phyloP scores from a whole-genome alignment of 768 basidiomycete genomes.

The Mycena epipterygia region DNA sequence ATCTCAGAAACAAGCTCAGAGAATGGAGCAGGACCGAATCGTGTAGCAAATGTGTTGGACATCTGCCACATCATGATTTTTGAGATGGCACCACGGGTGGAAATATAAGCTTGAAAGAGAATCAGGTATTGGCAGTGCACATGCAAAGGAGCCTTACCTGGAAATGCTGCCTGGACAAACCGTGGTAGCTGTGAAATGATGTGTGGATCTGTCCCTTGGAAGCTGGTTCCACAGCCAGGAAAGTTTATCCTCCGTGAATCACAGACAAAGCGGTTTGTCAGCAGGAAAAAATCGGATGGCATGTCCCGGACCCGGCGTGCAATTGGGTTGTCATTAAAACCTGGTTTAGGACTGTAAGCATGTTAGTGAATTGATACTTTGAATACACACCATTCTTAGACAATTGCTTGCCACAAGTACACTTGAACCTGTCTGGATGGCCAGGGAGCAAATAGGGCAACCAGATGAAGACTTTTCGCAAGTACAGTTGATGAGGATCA shows the following conservation, averaged over 20 bases:
- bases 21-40: background rate
- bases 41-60: background rate
- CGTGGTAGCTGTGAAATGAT: too few relatives aligned
- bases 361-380: too few relatives aligned
- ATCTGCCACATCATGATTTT: too few relatives aligned
- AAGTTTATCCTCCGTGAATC: background rate
- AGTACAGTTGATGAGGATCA: background rate
- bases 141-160: too few relatives aligned
- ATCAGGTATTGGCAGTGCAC: too few relatives aligned
- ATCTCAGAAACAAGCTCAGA: background rate
- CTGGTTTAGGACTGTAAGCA: background rate
- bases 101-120: too few relatives aligned
- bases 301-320: slow-evolving; percentile 22
- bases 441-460: background rate
- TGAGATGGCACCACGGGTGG: too few relatives aligned
- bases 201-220: too few relatives aligned
- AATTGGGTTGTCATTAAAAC: slow-evolving; percentile 30
- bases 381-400: too few relatives aligned
- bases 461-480: background rate
- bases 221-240: too few relatives aligned
- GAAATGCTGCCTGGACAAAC: too few relatives aligned
- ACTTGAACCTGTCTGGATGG: background rate
- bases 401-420: too few relatives aligned
- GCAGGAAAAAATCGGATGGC: slow-evolving; percentile 23
- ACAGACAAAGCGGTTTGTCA: slow-evolving; percentile 29